Percentiles rank a stretch among this genome's conserved stretches.
Evolutionary conservation across 164 flowering plant species (phyloP).

Genomic region (Magnolia kwangsiensis): DNA sequence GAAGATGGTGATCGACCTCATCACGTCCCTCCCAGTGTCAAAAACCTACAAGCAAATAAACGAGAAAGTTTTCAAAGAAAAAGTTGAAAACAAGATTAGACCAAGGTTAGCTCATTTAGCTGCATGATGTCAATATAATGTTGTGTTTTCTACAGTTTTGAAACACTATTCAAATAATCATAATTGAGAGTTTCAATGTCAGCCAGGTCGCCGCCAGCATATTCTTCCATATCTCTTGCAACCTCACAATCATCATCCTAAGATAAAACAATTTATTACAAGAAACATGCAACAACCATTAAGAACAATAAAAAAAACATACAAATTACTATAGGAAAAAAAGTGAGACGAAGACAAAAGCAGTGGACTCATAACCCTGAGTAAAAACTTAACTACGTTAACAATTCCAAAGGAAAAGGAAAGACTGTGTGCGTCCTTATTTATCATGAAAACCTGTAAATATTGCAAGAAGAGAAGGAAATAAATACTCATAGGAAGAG

Average conservation of each 20-base stretch:
- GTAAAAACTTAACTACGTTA: background rate
- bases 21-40: too few species aligned
- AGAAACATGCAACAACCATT: background rate
- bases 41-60: background rate
- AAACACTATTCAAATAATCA: slow-evolving; percentile 83
- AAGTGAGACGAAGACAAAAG: too few species aligned
- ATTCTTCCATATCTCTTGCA: slow-evolving; percentile 72
- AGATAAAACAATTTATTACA: slow-evolving; percentile 4
- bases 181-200: slow-evolving; percentile 76
- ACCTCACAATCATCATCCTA: slow-evolving; percentile 64
- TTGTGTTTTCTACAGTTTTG: slow-evolving; percentile 80
- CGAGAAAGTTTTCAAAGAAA: background rate
- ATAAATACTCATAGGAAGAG: slow-evolving; percentile 41
- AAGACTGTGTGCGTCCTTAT: background rate
- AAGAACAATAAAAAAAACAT: background rate
- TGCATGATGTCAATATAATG: slow-evolving; percentile 80
- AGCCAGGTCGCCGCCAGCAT: slow-evolving; percentile 65
- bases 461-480: background rate
- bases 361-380: background rate
- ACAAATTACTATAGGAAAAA: background rate
- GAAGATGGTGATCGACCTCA: too few species aligned
- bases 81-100: background rate
- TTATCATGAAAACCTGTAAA: background rate
- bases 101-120: slow-evolving; percentile 29
- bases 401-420: background rate